phyloP scores from a whole-genome alignment of 2,329 filamentous ascomycete species.

The Fonsecaea nubica region DNA sequence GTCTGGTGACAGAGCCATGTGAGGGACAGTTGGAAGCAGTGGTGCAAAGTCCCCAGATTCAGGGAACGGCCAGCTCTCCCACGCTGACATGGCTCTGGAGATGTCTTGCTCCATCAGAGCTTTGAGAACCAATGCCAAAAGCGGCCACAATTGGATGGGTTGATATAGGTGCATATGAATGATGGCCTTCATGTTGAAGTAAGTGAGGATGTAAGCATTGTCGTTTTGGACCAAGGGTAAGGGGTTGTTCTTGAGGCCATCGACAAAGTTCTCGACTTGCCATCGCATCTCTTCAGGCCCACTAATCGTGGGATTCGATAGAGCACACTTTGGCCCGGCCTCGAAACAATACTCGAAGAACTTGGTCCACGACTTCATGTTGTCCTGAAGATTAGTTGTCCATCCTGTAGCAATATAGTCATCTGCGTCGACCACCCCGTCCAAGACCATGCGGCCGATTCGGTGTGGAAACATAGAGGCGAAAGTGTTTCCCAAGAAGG shows the following conservation, averaged over 20 bases:
- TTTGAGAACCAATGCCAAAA: constrained; percentile 53
- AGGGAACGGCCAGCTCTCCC: constrained; percentile 1
- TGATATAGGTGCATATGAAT: constrained; percentile 41
- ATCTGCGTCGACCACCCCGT: constrained; percentile 50
- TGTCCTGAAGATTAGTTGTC: constrained; percentile 59
- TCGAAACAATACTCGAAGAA: constrained; percentile 63
- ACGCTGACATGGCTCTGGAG: background rate
- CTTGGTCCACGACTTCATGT: constrained; percentile 60
- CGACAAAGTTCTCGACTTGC: constrained; percentile 31
- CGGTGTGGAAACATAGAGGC: constrained; percentile 53
- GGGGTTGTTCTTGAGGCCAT: constrained; percentile 32
- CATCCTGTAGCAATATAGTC: constrained; percentile 59
- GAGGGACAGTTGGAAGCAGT: constrained; percentile 8
- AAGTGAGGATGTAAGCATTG: constrained; percentile 56
- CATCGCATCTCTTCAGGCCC: constrained; percentile 28
- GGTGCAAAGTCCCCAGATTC: constrained; percentile 14
- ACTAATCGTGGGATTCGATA: constrained; percentile 43
- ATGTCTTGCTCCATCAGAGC: constrained; percentile 45
- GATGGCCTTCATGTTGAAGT: constrained; percentile 55
- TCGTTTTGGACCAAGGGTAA: constrained; percentile 46
- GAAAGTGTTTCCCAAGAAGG: constrained; percentile 54
- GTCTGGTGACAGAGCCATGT: background rate
- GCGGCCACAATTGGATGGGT: constrained; percentile 35
- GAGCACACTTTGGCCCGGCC: constrained; percentile 57
- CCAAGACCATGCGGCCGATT: constrained; percentile 51